A percentile compares a stretch with the other conserved stretches of the same genome.
phyloP scores from a whole-genome alignment of 2,329 filamentous ascomycete species.

The Aspergillus neotritici region DNA sequence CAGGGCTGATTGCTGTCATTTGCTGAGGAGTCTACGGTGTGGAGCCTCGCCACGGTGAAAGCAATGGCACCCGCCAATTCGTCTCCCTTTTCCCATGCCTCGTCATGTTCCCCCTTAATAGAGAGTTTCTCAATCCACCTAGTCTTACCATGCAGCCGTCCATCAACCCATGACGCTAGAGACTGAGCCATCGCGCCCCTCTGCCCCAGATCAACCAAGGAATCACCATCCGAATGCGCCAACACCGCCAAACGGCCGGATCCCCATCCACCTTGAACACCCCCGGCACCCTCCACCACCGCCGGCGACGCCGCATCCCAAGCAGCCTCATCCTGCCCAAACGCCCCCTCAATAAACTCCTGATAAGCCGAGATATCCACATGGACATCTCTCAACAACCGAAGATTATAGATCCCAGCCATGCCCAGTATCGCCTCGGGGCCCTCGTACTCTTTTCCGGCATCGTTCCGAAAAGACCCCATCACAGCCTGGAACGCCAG shows the following conservation, averaged over 20 bases:
- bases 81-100: conserved; percentile 37
- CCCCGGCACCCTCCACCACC: conserved; percentile 21
- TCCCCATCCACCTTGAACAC: conserved; percentile 31
- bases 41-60: conserved; percentile 26
- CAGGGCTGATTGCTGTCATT: background rate
- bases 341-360: conserved; percentile 39
- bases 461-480: conserved; percentile 18
- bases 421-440: conserved; percentile 39
- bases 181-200: conserved; percentile 44
- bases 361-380: conserved; percentile 31
- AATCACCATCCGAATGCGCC: conserved; percentile 39
- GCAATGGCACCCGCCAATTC: conserved; percentile 36
- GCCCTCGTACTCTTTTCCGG: conserved; percentile 6
- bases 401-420: conserved; percentile 43
- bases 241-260: conserved; percentile 34
- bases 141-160: conserved; percentile 22
- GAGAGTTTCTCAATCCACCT: conserved; percentile 35
- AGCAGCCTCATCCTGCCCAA: conserved; percentile 32
- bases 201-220: conserved; percentile 37
- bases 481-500: conserved; percentile 43
- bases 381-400: conserved; percentile 31
- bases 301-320: conserved; percentile 40
- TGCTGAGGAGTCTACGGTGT: conserved; percentile 14
- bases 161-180: conserved; percentile 44
- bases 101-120: conserved; percentile 37